Conservation (phyloP, 1,284 basidiomycete species). For the Apiotrichum brassicae region DNA sequence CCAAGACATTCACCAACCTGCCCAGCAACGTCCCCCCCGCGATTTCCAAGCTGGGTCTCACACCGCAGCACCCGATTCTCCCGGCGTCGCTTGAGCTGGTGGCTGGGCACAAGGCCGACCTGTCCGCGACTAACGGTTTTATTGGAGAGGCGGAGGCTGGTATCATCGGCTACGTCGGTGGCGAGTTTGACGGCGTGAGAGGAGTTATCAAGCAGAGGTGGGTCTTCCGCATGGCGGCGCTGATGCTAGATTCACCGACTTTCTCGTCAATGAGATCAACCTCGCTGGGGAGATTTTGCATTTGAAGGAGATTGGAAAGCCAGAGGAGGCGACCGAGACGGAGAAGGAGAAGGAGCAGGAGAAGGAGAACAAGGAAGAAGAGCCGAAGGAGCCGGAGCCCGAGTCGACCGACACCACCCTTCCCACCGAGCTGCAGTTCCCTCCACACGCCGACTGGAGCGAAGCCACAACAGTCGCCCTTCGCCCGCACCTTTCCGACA, state of each 20-base stretch:
- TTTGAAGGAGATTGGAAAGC: constrained; percentile 61
- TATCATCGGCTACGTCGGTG: constrained; percentile 78
- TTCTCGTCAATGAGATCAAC: constrained; percentile 83
- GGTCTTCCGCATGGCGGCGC: constrained; percentile 14
- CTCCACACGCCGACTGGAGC: constrained; percentile 56
- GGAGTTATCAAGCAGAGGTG: constrained; percentile 95
- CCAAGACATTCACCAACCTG: neutral
- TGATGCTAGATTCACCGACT: constrained; percentile 76
- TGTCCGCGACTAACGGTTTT: constrained; percentile 27
- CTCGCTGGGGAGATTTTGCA: constrained; percentile 69
- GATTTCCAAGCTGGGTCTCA: constrained; percentile 36
- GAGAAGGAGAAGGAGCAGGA: constrained; percentile 2
- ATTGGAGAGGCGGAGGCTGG: constrained; percentile 79
- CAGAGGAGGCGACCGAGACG: constrained; percentile 49
- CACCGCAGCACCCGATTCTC: constrained; percentile 28
- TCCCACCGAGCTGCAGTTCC: constrained; percentile 26
- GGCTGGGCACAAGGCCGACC: constrained; percentile 29
- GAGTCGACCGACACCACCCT: constrained; percentile 3
- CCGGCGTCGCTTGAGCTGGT: constrained; percentile 35
- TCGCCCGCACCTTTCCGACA: constrained; percentile 58
- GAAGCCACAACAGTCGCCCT: constrained; percentile 56
- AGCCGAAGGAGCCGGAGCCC: neutral
- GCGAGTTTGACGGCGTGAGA: constrained; percentile 61
- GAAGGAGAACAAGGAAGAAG: constrained; percentile 5
- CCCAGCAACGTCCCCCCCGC: constrained; percentile 17